A percentile compares a stretch with the other conserved stretches of the same genome.
Conservation (phyloP, 2,329 filamentous ascomycete species). For the Nothomitra cinnamomea region DNA sequence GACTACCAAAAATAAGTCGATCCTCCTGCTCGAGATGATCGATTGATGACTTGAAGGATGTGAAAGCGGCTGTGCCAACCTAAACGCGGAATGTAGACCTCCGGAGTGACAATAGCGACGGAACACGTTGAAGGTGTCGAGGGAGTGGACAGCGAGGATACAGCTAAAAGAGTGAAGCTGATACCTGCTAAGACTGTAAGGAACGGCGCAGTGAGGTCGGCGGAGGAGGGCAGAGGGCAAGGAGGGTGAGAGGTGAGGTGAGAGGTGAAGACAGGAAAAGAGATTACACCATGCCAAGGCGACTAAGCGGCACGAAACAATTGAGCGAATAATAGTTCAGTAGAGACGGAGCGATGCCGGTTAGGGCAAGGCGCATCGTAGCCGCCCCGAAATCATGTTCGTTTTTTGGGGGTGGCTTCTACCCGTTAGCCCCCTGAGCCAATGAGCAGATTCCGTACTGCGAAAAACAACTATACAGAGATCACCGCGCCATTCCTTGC, state of each 20-base stretch:
- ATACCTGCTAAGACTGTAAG: constrained; percentile 24
- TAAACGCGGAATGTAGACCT: not conserved
- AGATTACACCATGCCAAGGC: not conserved
- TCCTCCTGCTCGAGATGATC: not conserved
- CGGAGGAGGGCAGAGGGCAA: constrained; percentile 5
- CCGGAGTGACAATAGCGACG: not conserved
- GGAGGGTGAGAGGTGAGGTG: constrained; percentile 6
- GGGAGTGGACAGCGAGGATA: constrained; percentile 32
- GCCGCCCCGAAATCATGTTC: not conserved
- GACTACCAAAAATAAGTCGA: too few relatives aligned
- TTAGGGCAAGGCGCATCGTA: not conserved
- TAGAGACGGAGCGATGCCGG: not conserved
- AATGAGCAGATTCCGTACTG: not conserved
- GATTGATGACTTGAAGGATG: not conserved
- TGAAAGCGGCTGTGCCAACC: not conserved
- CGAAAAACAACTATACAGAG: too few relatives aligned
- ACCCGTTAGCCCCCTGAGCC: not conserved
- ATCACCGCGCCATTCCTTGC: too few relatives aligned
- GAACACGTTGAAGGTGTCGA: constrained; percentile 17
- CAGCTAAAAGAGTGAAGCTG: constrained; percentile 51
- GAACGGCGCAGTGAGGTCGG: constrained; percentile 8
- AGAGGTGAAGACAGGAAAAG: not conserved
- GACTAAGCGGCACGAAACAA: not conserved
- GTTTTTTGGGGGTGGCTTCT: not conserved
- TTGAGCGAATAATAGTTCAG: not conserved